Evolutionary conservation across 2,329 filamentous ascomycete species (phyloP).

Genomic region (Ploettnerulaceae sp.): DNA sequence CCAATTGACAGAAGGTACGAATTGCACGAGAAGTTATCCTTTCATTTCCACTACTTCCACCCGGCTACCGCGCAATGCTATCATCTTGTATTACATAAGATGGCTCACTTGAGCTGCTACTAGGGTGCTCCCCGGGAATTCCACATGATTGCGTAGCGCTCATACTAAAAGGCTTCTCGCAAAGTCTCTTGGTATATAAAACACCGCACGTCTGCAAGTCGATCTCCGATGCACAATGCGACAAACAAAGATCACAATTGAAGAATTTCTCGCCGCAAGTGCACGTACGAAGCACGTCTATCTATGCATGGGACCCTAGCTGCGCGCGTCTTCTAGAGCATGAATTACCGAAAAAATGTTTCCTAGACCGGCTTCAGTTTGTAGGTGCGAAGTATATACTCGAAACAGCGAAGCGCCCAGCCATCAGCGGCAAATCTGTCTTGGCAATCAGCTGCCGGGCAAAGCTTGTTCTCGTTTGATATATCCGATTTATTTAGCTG

Average conservation of each 20-base stretch:
- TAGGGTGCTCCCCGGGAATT: too few relatives aligned
- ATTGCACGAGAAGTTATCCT: too few relatives aligned
- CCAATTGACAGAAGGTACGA: too few relatives aligned
- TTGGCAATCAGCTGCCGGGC: conserved; percentile 1
- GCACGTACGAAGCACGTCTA: not conserved
- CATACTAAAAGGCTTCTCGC: too few relatives aligned
- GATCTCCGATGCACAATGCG: not conserved
- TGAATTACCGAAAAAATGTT: conserved; percentile 1
- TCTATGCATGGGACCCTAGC: not conserved
- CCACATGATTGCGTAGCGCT: too few relatives aligned
- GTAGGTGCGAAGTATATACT: not conserved
- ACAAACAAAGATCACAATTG: not conserved
- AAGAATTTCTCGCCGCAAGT: not conserved
- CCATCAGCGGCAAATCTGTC: conserved; percentile 3
- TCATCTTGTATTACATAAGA: too few relatives aligned
- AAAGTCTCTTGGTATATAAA: too few relatives aligned
- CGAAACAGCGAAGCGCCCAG: conserved; percentile 2
- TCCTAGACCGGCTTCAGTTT: too few relatives aligned
- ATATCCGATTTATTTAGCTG: too few relatives aligned
- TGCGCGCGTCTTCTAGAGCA: not conserved
- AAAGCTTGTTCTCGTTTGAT: conserved; percentile 9
- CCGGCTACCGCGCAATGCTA: too few relatives aligned
- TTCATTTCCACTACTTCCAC: too few relatives aligned
- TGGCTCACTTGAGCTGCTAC: too few relatives aligned
- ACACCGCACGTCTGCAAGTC: not conserved